phyloP scores from a whole-genome alignment of 352 stramenopile species.

The Ophiocytium majus region DNA sequence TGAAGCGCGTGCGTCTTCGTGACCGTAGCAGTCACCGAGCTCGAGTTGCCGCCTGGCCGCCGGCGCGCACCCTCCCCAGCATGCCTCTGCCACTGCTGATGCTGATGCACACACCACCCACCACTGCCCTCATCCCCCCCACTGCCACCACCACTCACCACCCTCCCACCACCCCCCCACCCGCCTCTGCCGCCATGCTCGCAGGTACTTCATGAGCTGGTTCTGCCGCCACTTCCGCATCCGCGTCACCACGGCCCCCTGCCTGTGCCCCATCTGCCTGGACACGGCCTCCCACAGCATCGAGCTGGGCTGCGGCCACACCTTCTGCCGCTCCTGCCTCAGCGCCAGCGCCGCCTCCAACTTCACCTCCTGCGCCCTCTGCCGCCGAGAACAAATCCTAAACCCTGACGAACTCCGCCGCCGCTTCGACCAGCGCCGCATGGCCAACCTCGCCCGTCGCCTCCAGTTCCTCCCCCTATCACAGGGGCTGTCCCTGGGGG shows the following conservation, averaged over 20 bases:
- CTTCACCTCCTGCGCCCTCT: constrained; percentile 56
- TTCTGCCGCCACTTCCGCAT: constrained; percentile 57
- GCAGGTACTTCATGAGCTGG: constrained; percentile 55
- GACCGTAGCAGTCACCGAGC: no score
- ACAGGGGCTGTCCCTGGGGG: neutral
- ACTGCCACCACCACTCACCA: no score
- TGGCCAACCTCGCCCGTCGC: constrained; percentile 47
- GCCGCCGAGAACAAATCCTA: constrained; percentile 42
- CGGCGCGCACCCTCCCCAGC: no score
- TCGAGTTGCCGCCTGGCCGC: no score
- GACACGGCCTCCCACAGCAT: constrained; percentile 51
- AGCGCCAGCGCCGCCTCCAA: constrained; percentile 44
- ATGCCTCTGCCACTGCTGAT: no score
- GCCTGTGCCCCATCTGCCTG: constrained; percentile 53
- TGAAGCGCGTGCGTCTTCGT: no score
- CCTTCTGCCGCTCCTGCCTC: constrained; percentile 53
- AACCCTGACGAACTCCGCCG: constrained; percentile 52
- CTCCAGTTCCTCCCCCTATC: constrained; percentile 14
- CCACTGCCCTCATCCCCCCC: no score
- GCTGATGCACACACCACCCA: no score
- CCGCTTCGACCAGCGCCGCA: constrained; percentile 50
- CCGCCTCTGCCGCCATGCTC: neutral
- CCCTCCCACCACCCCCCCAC: neutral
- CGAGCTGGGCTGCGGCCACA: constrained; percentile 53
- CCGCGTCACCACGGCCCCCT: constrained; percentile 25